Conservation (phyloP, 495 filamentous ascomycete genomes). For the Penicillium antarcticum region DNA sequence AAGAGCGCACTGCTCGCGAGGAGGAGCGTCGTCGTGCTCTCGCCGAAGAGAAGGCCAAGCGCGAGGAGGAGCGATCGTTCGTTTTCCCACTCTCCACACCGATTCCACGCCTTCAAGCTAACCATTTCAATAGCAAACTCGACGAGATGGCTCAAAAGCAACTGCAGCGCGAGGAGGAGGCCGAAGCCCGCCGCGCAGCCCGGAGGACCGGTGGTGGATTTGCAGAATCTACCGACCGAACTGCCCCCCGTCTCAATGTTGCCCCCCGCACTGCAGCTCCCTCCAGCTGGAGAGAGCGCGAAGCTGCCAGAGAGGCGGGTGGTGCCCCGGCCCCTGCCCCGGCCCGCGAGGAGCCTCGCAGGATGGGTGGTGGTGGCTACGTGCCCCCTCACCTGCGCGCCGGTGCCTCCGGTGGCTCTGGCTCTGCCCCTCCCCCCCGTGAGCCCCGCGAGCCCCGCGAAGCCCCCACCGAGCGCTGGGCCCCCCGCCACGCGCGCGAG, state of each 20-base stretch:
- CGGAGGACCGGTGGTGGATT: slow-evolving; percentile 39
- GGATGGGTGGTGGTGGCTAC: slow-evolving; percentile 42
- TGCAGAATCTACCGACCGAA: slow-evolving; percentile 54
- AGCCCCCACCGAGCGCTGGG: slow-evolving; percentile 29
- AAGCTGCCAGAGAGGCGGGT: slow-evolving; percentile 60
- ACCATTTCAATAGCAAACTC: slow-evolving; percentile 46
- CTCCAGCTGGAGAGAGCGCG: slow-evolving; percentile 80
- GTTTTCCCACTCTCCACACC: slow-evolving; percentile 24
- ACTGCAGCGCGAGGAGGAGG: slow-evolving; percentile 67
- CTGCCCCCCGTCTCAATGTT: slow-evolving; percentile 66
- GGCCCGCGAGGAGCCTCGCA: slow-evolving; percentile 34
- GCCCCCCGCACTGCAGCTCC: slow-evolving; percentile 52
- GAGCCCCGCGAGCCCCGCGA: slow-evolving; percentile 25
- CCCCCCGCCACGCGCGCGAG: slow-evolving; percentile 20
- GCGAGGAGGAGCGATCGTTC: slow-evolving; percentile 78
- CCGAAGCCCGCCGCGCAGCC: slow-evolving; percentile 53
- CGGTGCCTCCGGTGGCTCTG: slow-evolving; percentile 27
- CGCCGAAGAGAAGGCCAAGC: slow-evolving; percentile 72
- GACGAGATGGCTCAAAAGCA: slow-evolving; percentile 64
- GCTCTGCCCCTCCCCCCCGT: slow-evolving; percentile 29
- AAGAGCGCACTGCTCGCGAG: slow-evolving; percentile 71
- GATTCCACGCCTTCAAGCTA: slow-evolving; percentile 9
- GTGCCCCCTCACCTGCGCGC: slow-evolving; percentile 48
- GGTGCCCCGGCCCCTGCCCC: slow-evolving; percentile 21
- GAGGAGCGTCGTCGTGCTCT: slow-evolving; percentile 63